These are phyloP conservation scores for Cryphonectria parasitica DNA, from an alignment of 2,329 filamentous ascomycete genomes.

Conservation along the genomic window DNA sequence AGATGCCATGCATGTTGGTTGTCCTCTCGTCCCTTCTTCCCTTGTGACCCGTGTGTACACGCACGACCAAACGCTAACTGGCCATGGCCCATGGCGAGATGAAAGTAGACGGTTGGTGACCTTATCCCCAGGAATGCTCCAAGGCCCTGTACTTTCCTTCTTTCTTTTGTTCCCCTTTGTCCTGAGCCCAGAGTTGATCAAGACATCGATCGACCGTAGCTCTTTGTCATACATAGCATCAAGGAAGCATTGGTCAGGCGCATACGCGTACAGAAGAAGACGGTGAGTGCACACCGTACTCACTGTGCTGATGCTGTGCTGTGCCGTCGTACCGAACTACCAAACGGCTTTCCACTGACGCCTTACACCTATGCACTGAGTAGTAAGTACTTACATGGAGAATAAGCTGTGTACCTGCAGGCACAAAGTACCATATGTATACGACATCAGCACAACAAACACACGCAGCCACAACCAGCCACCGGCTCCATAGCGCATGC, in stretches of 20 bases:
- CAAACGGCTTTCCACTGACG: too few species aligned
- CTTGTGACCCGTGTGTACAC: neutral
- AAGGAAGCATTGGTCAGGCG: neutral
- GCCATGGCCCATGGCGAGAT: neutral
- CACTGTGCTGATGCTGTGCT: neutral
- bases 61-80: neutral
- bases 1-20: too few species aligned
- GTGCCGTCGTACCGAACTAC: neutral
- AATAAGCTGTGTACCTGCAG: constrained; percentile 15
- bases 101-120: neutral
- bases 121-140: neutral
- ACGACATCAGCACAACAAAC: constrained; percentile 5
- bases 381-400: neutral
- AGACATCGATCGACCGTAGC: neutral
- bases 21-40: neutral
- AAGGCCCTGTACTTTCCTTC: neutral
- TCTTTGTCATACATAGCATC: neutral
- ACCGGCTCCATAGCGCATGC: neutral
- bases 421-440: neutral
- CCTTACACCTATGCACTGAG: too few species aligned
- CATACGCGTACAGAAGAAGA: neutral
- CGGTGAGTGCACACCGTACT: neutral
- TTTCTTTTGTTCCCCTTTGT: neutral
- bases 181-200: neutral
- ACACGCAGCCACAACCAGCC: neutral